Conservation (phyloP, 2,329 filamentous ascomycete genomes). For the Nemania sp. region DNA sequence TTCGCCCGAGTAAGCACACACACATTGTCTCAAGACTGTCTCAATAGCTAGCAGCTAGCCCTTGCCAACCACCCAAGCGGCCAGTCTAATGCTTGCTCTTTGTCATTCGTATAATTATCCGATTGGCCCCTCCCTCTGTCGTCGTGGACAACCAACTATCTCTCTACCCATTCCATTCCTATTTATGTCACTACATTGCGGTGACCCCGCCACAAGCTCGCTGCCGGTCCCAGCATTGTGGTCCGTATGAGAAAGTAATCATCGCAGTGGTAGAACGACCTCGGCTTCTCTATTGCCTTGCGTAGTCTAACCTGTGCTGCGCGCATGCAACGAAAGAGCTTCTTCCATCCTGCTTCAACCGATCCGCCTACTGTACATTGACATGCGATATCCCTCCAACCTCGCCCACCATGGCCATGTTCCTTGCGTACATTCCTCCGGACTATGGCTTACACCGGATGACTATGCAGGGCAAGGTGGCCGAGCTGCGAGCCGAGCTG, state of each 20-base stretch:
- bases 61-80: too few species aligned
- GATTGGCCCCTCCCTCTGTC: constrained; percentile 3
- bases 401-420: constrained; percentile 47
- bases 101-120: constrained; percentile 10
- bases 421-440: constrained; percentile 56
- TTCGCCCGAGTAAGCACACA: constrained; percentile 82
- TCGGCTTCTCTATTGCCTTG: neutral
- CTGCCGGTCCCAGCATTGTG: neutral
- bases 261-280: constrained; percentile 1
- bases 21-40: constrained; percentile 17
- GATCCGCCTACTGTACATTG: constrained; percentile 15
- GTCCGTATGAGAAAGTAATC: constrained; percentile 5
- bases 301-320: constrained; percentile 4
- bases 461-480: constrained; percentile 89
- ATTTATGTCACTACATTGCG: neutral
- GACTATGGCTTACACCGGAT: constrained; percentile 55
- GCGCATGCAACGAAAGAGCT: constrained; percentile 8
- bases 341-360: constrained; percentile 17
- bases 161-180: neutral
- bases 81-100: neutral
- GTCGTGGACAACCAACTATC: neutral
- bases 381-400: constrained; percentile 27
- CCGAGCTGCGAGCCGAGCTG: constrained; percentile 92
- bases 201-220: neutral
- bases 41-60: neutral